Percentiles rank a stretch among this genome's conserved stretches.
Evolutionary conservation across 1,139 yeast genomes (phyloP).

Genomic region (Debaryomycetaceae sp.): DNA sequence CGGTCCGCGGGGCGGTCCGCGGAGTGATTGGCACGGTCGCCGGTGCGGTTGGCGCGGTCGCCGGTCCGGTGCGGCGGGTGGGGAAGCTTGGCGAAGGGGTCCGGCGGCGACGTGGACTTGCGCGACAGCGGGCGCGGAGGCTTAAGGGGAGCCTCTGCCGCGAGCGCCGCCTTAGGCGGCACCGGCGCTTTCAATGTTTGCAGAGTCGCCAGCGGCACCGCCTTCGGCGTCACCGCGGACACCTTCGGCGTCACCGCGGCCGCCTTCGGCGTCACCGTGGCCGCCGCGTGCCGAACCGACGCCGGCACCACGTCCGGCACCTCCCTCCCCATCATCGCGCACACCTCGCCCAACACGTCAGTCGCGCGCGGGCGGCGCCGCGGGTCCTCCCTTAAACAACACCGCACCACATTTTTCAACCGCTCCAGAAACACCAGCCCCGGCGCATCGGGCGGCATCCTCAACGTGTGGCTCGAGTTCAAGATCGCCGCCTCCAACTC

Average conservation of each 20-base stretch:
- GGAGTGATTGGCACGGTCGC: no score
- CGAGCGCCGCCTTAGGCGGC: no score
- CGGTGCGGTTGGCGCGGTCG: no score
- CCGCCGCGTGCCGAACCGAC: slow-evolving; percentile 23
- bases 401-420: slow-evolving; percentile 54
- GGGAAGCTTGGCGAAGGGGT: neutral
- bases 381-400: slow-evolving; percentile 66
- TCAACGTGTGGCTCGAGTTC: slow-evolving; percentile 29
- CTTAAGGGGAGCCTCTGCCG: no score
- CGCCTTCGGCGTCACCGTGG: no score
- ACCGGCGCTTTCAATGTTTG: no score
- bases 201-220: no score
- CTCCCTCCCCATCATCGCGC: slow-evolving; percentile 51
- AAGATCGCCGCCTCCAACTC: slow-evolving; percentile 40
- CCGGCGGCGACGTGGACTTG: neutral
- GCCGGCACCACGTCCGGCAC: slow-evolving; percentile 50
- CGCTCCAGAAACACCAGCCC: slow-evolving; percentile 38
- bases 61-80: no score
- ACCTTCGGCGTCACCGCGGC: no score
- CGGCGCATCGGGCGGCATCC: slow-evolving; percentile 33
- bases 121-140: no score
- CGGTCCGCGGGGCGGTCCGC: no score
- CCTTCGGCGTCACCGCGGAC: no score
- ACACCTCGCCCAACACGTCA: slow-evolving; percentile 67
- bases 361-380: slow-evolving; percentile 66